A percentile compares a stretch with the other conserved stretches of the same genome.
Conservation (phyloP, 108 stramenopile species). For the Pseudonitzschia delicatissima region DNA sequence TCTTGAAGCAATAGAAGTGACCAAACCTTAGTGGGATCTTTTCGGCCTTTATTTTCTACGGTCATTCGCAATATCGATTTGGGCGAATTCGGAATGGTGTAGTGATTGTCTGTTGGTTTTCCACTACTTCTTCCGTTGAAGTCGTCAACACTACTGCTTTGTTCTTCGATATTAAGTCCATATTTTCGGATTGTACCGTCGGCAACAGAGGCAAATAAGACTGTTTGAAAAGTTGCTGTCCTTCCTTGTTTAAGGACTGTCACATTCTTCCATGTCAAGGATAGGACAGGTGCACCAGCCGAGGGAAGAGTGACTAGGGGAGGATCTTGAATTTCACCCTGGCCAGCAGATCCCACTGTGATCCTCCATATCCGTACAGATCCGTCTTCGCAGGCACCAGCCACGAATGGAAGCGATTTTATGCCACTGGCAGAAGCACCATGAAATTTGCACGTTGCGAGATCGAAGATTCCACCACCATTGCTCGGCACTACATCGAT, state of each 20-base stretch:
- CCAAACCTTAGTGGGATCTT: constrained; percentile 84
- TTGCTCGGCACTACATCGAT: constrained; percentile 62
- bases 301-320: constrained; percentile 75
- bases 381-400: constrained; percentile 65
- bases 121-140: too few species aligned
- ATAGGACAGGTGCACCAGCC: constrained; percentile 74
- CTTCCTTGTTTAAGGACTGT: not conserved
- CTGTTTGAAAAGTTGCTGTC: constrained; percentile 37
- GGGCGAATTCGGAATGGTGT: constrained; percentile 10
- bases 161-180: not conserved
- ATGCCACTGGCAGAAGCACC: not conserved
- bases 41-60: constrained; percentile 70
- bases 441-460: constrained; percentile 24
- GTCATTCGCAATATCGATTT: constrained; percentile 75
- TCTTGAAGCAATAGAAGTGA: constrained; percentile 64
- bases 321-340: constrained; percentile 16
- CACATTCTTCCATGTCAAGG: constrained; percentile 68
- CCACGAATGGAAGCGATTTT: constrained; percentile 37
- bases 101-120: constrained; percentile 10
- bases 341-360: not conserved
- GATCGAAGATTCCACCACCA: constrained; percentile 75
- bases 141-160: constrained; percentile 4
- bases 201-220: constrained; percentile 84
- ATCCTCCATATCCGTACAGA: constrained; percentile 78
- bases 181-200: constrained; percentile 92